phyloP scores from a whole-genome alignment of 495 filamentous ascomycete species.

The Hypoxylon rickii region DNA sequence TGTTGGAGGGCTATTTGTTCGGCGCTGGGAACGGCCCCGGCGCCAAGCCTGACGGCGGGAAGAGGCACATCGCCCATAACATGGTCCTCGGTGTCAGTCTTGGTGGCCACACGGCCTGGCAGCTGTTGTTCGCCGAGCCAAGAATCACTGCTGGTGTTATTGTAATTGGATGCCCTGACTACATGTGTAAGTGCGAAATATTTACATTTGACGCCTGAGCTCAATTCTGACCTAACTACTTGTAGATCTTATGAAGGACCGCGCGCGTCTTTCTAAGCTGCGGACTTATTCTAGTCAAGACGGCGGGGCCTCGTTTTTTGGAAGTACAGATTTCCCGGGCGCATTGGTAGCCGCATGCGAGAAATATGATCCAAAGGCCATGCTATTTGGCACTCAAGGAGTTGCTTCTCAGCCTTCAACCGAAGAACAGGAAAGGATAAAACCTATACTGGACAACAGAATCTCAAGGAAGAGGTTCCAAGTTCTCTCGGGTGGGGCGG shows the following conservation, averaged over 20 bases:
- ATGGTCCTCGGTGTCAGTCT: conserved; percentile 81
- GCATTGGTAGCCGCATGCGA: conserved; percentile 65
- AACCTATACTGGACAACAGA: conserved; percentile 52
- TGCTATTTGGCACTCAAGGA: conserved; percentile 59
- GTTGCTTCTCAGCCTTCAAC: background rate
- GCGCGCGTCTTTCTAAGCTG: conserved; percentile 74
- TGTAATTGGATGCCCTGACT: conserved; percentile 91
- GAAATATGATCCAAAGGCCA: conserved; percentile 69
- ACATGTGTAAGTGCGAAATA: conserved; percentile 54
- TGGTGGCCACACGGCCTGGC: conserved; percentile 89
- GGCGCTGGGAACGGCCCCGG: conserved; percentile 45
- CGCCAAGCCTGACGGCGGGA: conserved; percentile 13
- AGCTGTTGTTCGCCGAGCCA: conserved; percentile 75
- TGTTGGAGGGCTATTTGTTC: conserved; percentile 78
- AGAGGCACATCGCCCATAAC: conserved; percentile 64
- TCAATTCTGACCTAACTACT: no score
- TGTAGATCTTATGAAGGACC: conserved; percentile 73
- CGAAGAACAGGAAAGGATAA: conserved; percentile 44
- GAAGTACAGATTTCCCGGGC: conserved; percentile 73
- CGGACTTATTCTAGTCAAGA: conserved; percentile 56
- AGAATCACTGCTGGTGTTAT: conserved; percentile 75
- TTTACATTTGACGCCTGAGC: no score
- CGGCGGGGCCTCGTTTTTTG: conserved; percentile 67
- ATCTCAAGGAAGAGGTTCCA: conserved; percentile 77
- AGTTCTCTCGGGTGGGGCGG: conserved; percentile 72